phyloP scores from a whole-genome alignment of 2,329 filamentous ascomycete genomes.

The Hymenoscyphus occultus region DNA sequence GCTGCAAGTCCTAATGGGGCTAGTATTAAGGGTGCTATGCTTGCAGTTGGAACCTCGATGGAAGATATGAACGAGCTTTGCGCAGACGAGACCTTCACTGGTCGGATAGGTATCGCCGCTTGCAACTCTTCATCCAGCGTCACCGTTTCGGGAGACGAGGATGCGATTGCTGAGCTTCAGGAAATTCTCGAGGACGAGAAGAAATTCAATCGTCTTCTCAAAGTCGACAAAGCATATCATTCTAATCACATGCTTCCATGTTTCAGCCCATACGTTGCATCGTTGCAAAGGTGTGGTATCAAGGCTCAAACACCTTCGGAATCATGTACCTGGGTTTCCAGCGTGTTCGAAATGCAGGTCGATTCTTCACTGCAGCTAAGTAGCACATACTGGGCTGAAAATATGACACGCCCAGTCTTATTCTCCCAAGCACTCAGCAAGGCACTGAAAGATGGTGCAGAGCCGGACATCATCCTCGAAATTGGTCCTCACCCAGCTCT shows the following conservation, averaged over 20 bases:
- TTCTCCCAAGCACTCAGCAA: slow-evolving; percentile 30
- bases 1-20: slow-evolving; percentile 11
- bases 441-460: too few relatives aligned
- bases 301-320: not conserved
- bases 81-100: slow-evolving; percentile 6
- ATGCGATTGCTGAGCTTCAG: slow-evolving; percentile 15
- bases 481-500: slow-evolving; percentile 14
- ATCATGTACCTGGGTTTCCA: slow-evolving; percentile 36
- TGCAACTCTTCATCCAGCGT: slow-evolving; percentile 26
- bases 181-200: slow-evolving; percentile 19
- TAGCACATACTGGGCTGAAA: slow-evolving; percentile 43
- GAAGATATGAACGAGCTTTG: slow-evolving; percentile 22
- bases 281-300: too few relatives aligned
- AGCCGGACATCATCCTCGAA: not conserved
- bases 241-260: slow-evolving; percentile 21
- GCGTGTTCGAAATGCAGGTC: not conserved
- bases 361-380: slow-evolving; percentile 23
- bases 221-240: slow-evolving; percentile 31
- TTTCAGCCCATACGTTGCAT: not conserved
- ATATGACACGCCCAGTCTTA: slow-evolving; percentile 44
- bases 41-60: slow-evolving; percentile 25
- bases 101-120: slow-evolving; percentile 32
- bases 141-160: slow-evolving; percentile 30
- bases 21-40: slow-evolving; percentile 23
- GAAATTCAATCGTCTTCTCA: slow-evolving; percentile 18